Conservation (phyloP, 305 asterid species). For the Lippia alba region DNA sequence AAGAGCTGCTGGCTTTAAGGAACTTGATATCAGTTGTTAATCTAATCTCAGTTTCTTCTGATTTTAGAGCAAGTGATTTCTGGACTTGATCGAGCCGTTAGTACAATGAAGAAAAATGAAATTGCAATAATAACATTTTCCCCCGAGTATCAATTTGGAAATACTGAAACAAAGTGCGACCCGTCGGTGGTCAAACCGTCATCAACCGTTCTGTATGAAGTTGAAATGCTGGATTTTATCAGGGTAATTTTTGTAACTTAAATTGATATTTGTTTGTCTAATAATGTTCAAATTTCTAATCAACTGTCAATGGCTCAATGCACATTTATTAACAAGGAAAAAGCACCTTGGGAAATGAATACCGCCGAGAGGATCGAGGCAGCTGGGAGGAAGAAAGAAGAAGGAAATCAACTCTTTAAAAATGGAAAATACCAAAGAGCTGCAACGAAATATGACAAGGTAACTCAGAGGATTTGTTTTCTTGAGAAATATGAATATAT, state of each 20-base stretch:
- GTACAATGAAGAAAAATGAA: constrained; percentile 78
- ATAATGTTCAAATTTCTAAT: constrained; percentile 13
- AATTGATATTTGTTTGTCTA: neutral
- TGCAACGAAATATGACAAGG: constrained; percentile 71
- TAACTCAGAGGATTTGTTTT: constrained; percentile 32
- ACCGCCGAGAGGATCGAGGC: constrained; percentile 63
- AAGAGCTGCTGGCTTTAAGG: neutral
- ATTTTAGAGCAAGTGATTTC: constrained; percentile 64
- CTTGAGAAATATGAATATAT: constrained; percentile 12
- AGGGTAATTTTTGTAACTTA: constrained; percentile 49
- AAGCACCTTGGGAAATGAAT: constrained; percentile 70
- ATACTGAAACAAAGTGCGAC: constrained; percentile 53
- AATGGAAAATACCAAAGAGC: constrained; percentile 65
- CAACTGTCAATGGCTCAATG: constrained; percentile 9
- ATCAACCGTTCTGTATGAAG: constrained; percentile 67
- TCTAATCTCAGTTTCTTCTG: constrained; percentile 7
- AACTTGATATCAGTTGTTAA: constrained; percentile 19
- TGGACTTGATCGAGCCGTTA: constrained; percentile 68
- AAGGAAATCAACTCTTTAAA: constrained; percentile 67
- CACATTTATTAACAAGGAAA: constrained; percentile 53
- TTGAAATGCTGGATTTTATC: constrained; percentile 73
- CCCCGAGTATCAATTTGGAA: constrained; percentile 71
- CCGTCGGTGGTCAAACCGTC: constrained; percentile 58
- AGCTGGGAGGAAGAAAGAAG: constrained; percentile 66
- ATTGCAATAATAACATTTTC: constrained; percentile 56